Conservation (phyloP, 179 eudicot genomes). For the Silene coronaria region DNA sequence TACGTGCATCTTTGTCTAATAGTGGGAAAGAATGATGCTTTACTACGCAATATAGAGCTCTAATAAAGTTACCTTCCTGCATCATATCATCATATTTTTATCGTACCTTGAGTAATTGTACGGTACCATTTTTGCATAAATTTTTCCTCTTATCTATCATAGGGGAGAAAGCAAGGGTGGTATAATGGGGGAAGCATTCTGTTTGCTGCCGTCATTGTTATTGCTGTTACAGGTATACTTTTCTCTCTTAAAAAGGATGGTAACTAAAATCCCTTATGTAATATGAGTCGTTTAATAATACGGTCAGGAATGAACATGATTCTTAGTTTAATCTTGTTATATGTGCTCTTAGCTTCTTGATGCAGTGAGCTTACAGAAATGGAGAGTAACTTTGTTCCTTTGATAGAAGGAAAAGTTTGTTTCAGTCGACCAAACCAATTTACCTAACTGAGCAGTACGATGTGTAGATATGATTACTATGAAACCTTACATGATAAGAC, state of each 20-base stretch:
- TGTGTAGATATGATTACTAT: not conserved
- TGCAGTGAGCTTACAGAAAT: not conserved
- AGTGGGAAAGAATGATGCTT: not conserved
- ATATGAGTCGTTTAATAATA: not conserved
- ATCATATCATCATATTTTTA: not conserved
- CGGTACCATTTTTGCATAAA: not conserved
- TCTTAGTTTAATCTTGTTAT: not conserved
- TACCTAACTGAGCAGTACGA: not conserved
- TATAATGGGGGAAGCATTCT: conserved; percentile 97
- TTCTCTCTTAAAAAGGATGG: not conserved
- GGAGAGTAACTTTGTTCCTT: not conserved
- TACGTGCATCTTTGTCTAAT: not conserved
- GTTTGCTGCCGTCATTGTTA: conserved; percentile 78
- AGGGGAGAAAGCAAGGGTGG: conserved; percentile 93
- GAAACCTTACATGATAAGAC: not conserved
- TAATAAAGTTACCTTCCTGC: not conserved
- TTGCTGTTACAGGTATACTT: conserved; percentile 65
- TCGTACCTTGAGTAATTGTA: not conserved
- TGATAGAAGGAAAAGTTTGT: not conserved
- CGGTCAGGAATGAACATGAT: not conserved
- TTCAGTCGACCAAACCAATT: not conserved
- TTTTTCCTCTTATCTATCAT: not conserved
- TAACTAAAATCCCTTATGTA: not conserved
- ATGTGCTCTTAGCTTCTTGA: not conserved
- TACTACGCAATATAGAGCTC: not conserved